Evolutionary conservation across 148 eudicot species (phyloP).

Genomic region (Chenopodium album): DNA sequence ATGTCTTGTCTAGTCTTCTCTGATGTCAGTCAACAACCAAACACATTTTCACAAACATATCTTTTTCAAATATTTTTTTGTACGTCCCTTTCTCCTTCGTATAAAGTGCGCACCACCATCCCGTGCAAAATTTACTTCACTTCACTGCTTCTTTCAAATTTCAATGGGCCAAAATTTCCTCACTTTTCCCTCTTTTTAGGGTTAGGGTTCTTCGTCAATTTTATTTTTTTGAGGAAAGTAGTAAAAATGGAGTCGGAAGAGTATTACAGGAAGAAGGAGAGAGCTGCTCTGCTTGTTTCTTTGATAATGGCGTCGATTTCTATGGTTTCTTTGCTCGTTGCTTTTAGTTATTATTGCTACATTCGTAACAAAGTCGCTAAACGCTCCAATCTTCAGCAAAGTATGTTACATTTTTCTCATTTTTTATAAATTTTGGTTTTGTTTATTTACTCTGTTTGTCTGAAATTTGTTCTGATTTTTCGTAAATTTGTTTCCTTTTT

Average conservation of each 20-base stretch:
- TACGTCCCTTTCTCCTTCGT: slow-evolving; percentile 5
- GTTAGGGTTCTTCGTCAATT: background rate
- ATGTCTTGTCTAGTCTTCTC: background rate
- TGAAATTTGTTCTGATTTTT: no score
- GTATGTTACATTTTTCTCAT: slow-evolving; percentile 30
- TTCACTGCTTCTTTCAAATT: background rate
- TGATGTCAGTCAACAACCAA: slow-evolving; percentile 18
- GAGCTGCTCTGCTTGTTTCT: slow-evolving; percentile 46
- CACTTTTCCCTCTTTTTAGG: slow-evolving; percentile 9
- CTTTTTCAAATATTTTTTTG: slow-evolving; percentile 9
- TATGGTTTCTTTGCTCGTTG: slow-evolving; percentile 56
- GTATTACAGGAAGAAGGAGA: slow-evolving; percentile 51
- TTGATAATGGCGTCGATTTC: slow-evolving; percentile 61
- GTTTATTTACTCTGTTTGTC: background rate
- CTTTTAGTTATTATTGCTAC: slow-evolving; percentile 81
- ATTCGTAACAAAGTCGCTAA: slow-evolving; percentile 62
- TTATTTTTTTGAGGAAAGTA: background rate
- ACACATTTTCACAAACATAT: background rate
- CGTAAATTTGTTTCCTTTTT: background rate
- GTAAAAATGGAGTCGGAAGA: slow-evolving; percentile 39
- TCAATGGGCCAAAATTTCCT: background rate
- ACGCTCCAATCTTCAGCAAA: slow-evolving; percentile 48
- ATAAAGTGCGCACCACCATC: background rate
- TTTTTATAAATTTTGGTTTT: background rate
- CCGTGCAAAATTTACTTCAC: background rate